These are phyloP conservation scores for Hypericum perforatum DNA, from an alignment of 345 rosid genomes.

Conservation along the genomic window DNA sequence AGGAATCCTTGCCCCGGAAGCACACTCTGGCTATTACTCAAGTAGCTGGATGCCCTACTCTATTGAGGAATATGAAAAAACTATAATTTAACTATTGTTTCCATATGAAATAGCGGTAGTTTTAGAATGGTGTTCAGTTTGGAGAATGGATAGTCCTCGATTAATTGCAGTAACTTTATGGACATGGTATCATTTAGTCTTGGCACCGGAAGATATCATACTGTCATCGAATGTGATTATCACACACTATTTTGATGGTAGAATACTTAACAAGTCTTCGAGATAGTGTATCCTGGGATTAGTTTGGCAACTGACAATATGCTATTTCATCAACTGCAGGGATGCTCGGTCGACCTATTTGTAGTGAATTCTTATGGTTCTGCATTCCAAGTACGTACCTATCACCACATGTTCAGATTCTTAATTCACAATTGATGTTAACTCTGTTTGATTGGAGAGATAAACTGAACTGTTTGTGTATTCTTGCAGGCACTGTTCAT, in stretches of 20 bases:
- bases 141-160: too few relatives aligned
- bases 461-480: constrained; percentile 5
- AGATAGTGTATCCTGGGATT: background rate
- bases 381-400: constrained; percentile 62
- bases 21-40: too few relatives aligned
- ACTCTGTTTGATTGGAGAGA: too few relatives aligned
- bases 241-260: background rate
- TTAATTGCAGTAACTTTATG: too few relatives aligned
- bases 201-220: too few relatives aligned
- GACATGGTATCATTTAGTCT: too few relatives aligned
- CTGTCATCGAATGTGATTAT: background rate
- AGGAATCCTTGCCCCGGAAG: too few relatives aligned
- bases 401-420: constrained; percentile 2
- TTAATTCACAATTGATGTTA: background rate
- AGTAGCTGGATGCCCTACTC: too few relatives aligned
- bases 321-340: constrained; percentile 35
- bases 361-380: constrained; percentile 89
- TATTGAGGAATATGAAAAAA: too few relatives aligned
- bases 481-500: constrained; percentile 59
- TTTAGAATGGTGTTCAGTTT: too few relatives aligned
- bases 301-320: constrained; percentile 3
- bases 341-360: constrained; percentile 79
- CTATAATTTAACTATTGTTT: too few relatives aligned
- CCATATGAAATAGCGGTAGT: too few relatives aligned
- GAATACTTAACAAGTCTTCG: background rate